These are phyloP conservation scores for Mycena vitilis DNA, from an alignment of 768 basidiomycete species.

Conservation along the genomic window DNA sequence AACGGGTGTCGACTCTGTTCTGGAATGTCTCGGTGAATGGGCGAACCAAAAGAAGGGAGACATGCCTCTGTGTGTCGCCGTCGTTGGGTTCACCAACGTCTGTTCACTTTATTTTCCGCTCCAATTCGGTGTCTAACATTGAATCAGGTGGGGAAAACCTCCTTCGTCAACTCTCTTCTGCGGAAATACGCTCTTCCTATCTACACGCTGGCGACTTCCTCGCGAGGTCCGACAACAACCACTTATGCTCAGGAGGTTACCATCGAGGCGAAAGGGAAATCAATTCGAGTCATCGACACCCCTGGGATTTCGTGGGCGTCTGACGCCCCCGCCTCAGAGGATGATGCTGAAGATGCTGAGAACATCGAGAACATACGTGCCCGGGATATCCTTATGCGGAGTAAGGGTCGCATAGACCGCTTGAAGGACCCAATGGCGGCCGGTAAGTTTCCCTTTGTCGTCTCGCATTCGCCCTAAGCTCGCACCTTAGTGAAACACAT, in stretches of 20 bases:
- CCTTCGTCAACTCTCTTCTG: conserved; percentile 84
- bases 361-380: conserved; percentile 57
- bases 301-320: conserved; percentile 80
- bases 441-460: conserved; percentile 57
- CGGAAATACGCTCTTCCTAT: conserved; percentile 63
- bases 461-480: conserved; percentile 28
- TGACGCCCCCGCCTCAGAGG: conserved; percentile 44
- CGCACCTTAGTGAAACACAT: conserved; percentile 69
- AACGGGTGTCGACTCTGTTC: conserved; percentile 66
- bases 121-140: conserved; percentile 18
- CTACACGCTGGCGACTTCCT: conserved; percentile 65
- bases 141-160: conserved; percentile 83
- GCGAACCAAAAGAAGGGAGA: conserved; percentile 60
- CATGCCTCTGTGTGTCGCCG: conserved; percentile 72
- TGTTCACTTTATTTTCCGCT: conserved; percentile 41
- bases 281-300: conserved; percentile 83
- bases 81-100: conserved; percentile 89
- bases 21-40: conserved; percentile 59
- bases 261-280: conserved; percentile 58
- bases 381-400: conserved; percentile 82
- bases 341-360: conserved; percentile 48
- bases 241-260: conserved; percentile 72
- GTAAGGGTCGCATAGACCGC: conserved; percentile 84
- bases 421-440: conserved; percentile 83
- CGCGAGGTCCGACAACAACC: conserved; percentile 79